A percentile compares a stretch with the other conserved stretches of the same genome.
Evolutionary conservation across 1,284 basidiomycete species (phyloP).

Genomic region (Polyporus tsugae): DNA sequence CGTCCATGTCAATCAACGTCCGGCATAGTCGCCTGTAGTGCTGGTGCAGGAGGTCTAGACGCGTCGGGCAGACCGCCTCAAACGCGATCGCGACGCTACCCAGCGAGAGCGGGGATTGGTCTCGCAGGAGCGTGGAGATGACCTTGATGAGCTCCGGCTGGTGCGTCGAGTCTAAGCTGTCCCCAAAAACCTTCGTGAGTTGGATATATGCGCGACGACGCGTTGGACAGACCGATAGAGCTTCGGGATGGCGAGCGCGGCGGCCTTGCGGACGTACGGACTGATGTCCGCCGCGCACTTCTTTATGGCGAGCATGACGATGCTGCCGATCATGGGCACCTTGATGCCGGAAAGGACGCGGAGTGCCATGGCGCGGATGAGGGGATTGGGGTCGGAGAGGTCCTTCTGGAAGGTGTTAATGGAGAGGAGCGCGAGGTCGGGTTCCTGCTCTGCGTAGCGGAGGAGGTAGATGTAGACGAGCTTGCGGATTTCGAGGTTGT

Average conservation of each 20-base stretch:
- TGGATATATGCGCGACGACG: not conserved
- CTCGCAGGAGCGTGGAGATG: slow-evolving; percentile 79
- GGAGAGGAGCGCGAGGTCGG: slow-evolving; percentile 93
- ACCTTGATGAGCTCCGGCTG: slow-evolving; percentile 79
- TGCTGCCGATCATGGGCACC: slow-evolving; percentile 86
- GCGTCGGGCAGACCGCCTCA: slow-evolving; percentile 82
- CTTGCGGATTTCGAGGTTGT: slow-evolving; percentile 93
- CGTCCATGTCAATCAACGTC: slow-evolving; percentile 90
- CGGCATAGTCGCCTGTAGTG: slow-evolving; percentile 90
- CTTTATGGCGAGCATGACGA: slow-evolving; percentile 90
- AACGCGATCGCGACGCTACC: slow-evolving; percentile 91
- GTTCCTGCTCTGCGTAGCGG: slow-evolving; percentile 91
- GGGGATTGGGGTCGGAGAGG: slow-evolving; percentile 89
- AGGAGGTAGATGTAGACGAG: slow-evolving; percentile 98
- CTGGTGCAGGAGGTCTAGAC: slow-evolving; percentile 87
- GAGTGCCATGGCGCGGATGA: slow-evolving; percentile 94
- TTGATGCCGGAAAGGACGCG: slow-evolving; percentile 94
- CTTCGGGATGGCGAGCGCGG: slow-evolving; percentile 90
- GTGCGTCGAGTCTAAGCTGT: slow-evolving; percentile 79
- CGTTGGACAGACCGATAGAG: slow-evolving; percentile 73
- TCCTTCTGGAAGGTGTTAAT: slow-evolving; percentile 99
- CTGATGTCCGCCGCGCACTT: slow-evolving; percentile 92
- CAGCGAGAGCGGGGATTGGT: slow-evolving; percentile 88
- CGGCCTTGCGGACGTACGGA: slow-evolving; percentile 93
- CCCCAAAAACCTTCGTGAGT: slow-evolving; percentile 17